These are phyloP conservation scores for Cadophora malorum DNA, from an alignment of 2,329 filamentous ascomycete genomes.

Conservation along the genomic window DNA sequence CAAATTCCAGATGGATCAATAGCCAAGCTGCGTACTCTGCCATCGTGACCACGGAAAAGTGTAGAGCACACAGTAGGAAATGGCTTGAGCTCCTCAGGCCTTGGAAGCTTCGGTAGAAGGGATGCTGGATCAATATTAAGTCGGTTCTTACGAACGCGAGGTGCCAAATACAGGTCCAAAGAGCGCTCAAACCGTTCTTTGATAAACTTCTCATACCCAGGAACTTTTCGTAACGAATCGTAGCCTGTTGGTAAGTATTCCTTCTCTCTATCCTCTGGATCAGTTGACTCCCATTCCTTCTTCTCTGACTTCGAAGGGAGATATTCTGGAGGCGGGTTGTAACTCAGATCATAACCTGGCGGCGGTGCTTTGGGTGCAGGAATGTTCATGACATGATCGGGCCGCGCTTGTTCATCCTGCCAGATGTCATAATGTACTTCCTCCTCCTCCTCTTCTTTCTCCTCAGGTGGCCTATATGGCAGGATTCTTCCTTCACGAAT, in stretches of 20 bases:
- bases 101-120: constrained; percentile 88
- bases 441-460: constrained; percentile 73
- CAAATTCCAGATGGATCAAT: constrained; percentile 87
- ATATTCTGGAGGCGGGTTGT: constrained; percentile 95
- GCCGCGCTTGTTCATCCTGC: constrained; percentile 86
- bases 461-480: constrained; percentile 81
- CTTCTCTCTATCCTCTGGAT: constrained; percentile 89
- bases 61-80: constrained; percentile 92
- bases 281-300: constrained; percentile 81
- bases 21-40: constrained; percentile 82
- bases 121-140: constrained; percentile 97
- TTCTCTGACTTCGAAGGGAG: constrained; percentile 85
- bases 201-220: constrained; percentile 86
- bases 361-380: constrained; percentile 92
- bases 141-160: constrained; percentile 88
- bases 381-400: constrained; percentile 91
- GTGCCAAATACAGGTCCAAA: constrained; percentile 92
- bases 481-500: constrained; percentile 94
- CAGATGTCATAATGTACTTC: constrained; percentile 83
- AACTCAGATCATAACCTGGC: constrained; percentile 93
- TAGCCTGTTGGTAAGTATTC: constrained; percentile 86
- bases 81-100: constrained; percentile 89
- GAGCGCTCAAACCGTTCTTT: constrained; percentile 97
- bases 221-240: constrained; percentile 86
- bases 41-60: constrained; percentile 86